A percentile compares a stretch with the other conserved stretches of the same genome.
Evolutionary conservation across 2,329 filamentous ascomycete species (phyloP).

Genomic region (Alternaria alternata): DNA sequence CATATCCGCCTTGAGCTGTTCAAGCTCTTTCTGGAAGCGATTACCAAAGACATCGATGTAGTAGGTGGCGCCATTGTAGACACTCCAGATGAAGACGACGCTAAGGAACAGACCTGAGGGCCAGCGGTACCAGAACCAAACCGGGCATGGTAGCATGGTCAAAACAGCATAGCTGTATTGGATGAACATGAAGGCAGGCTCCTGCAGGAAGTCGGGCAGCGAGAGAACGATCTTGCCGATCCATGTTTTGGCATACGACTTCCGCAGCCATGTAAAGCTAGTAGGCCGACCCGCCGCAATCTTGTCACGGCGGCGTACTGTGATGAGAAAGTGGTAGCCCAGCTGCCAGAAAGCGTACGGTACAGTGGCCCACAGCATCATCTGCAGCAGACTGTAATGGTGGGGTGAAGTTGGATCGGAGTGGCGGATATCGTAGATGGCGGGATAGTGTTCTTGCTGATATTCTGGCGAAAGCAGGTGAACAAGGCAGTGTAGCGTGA

Average conservation of each 20-base stretch:
- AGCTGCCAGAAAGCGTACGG: constrained; percentile 95
- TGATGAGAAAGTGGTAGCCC: constrained; percentile 92
- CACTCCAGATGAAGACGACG: constrained; percentile 88
- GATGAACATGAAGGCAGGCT: constrained; percentile 93
- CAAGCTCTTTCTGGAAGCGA: constrained; percentile 94
- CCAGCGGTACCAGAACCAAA: constrained; percentile 93
- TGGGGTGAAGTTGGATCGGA: constrained; percentile 74
- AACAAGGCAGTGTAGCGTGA: constrained; percentile 88
- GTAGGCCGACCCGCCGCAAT: constrained; percentile 95
- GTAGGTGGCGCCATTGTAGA: constrained; percentile 96
- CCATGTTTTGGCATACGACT: constrained; percentile 87
- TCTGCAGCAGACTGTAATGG: constrained; percentile 80
- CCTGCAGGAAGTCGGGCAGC: constrained; percentile 78
- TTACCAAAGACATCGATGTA: constrained; percentile 99
- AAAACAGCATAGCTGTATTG: constrained; percentile 90
- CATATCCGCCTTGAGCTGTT: constrained; percentile 87
- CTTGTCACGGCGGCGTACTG: constrained; percentile 90
- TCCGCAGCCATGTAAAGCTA: constrained; percentile 95
- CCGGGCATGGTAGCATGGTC: constrained; percentile 91
- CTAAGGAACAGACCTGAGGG: constrained; percentile 80
- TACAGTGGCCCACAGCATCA: constrained; percentile 93
- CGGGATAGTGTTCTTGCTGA: constrained; percentile 78
- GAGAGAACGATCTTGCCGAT: constrained; percentile 85
- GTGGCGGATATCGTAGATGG: constrained; percentile 81
- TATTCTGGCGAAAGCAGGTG: constrained; percentile 75